These are phyloP conservation scores for Boletus coccyginus DNA, from an alignment of 768 basidiomycete species.

Conservation along the genomic window DNA sequence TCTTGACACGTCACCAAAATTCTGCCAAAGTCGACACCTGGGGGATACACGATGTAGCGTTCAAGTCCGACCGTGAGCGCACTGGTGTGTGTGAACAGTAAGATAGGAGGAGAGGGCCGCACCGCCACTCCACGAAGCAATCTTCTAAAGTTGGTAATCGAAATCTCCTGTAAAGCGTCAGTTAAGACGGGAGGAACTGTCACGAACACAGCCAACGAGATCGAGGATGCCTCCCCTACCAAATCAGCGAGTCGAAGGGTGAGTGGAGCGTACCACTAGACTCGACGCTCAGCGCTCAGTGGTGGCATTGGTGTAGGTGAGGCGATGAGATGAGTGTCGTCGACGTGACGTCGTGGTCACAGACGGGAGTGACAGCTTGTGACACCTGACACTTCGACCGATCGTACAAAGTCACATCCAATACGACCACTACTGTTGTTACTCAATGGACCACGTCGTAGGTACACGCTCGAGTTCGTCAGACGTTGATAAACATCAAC, in stretches of 20 bases:
- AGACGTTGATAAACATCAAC: too few species aligned
- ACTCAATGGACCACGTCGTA: too few species aligned
- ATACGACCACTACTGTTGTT: too few species aligned
- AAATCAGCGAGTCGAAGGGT: conserved; percentile 69
- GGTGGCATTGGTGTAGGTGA: conserved; percentile 36
- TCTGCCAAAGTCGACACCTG: conserved; percentile 60
- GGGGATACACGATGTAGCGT: conserved; percentile 69
- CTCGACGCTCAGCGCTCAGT: conserved; percentile 66
- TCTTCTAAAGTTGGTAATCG: conserved; percentile 91
- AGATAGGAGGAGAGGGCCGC: neutral
- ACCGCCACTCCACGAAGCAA: conserved; percentile 78
- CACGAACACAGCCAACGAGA: conserved; percentile 59
- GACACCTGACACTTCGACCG: too few species aligned
- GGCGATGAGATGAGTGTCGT: too few species aligned
- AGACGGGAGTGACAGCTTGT: too few species aligned
- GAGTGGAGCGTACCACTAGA: conserved; percentile 55
- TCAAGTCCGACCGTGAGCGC: conserved; percentile 59
- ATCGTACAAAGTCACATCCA: too few species aligned
- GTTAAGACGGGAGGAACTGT: neutral
- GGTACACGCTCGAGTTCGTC: too few species aligned
- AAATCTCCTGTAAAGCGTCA: conserved; percentile 55
- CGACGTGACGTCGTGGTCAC: too few species aligned
- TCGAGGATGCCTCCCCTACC: conserved; percentile 54
- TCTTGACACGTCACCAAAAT: conserved; percentile 29
- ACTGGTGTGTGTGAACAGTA: conserved; percentile 12